Conservation (phyloP, 345 rosid genomes). For the Eucalyptus erythrocorys region DNA sequence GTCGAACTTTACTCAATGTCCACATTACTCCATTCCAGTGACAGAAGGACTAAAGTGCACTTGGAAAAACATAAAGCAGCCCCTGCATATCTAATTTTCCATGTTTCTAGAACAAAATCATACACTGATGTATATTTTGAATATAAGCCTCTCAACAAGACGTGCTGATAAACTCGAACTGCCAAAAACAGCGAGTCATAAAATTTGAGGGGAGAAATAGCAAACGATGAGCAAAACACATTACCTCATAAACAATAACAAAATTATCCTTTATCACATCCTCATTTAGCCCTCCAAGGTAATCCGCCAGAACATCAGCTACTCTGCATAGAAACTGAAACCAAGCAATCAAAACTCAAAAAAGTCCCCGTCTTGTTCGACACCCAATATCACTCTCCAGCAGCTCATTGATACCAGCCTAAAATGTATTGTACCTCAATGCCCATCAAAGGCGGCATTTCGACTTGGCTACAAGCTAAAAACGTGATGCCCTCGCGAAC, state of each 20-base stretch:
- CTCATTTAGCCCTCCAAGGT: slow-evolving; percentile 95
- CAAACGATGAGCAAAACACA: neutral
- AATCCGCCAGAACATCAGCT: slow-evolving; percentile 70
- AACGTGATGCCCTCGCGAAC: slow-evolving; percentile 84
- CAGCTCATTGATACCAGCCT: neutral
- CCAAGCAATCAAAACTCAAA: neutral
- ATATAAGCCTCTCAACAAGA: neutral
- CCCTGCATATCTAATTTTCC: neutral
- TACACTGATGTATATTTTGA: neutral
- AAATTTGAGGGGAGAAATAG: neutral
- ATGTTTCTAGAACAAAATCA: neutral
- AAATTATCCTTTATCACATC: slow-evolving; percentile 92
- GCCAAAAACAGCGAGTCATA: neutral
- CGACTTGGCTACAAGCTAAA: slow-evolving; percentile 93
- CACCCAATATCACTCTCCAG: neutral
- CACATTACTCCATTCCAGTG: neutral
- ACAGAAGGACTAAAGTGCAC: neutral
- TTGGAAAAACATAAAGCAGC: neutral
- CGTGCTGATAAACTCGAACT: neutral
- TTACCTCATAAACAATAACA: slow-evolving; percentile 90
- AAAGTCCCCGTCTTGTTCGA: neutral
- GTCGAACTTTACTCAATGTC: neutral
- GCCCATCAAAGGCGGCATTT: slow-evolving; percentile 96
- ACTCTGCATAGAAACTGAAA: slow-evolving; percentile 91
- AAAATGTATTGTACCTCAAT: slow-evolving; percentile 47